Evolutionary conservation across 2,329 filamentous ascomycete species (phyloP).

Genomic region (Epichloe sp.): DNA sequence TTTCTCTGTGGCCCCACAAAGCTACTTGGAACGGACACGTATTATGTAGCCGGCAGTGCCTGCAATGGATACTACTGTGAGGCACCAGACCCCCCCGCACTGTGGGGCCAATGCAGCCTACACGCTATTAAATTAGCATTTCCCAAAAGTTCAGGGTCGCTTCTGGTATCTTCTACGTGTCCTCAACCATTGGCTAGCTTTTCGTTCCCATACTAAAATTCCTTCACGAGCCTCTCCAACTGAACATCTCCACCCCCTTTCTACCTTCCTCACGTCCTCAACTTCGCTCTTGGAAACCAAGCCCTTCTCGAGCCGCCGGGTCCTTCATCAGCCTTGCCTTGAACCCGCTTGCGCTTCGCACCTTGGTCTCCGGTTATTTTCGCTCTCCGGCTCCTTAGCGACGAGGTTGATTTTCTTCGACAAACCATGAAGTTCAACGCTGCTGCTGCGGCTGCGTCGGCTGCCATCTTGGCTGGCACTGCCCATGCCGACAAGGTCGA

Average conservation of each 20-base stretch:
- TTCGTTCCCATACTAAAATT: background rate
- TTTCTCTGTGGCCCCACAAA: background rate
- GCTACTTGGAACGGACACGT: too few species aligned
- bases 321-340: slow-evolving; percentile 5
- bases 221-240: slow-evolving; percentile 6
- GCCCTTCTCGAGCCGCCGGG: slow-evolving; percentile 17
- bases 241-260: slow-evolving; percentile 10
- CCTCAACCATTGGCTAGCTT: slow-evolving; percentile 11
- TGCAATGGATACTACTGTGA: too few species aligned
- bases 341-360: slow-evolving; percentile 13
- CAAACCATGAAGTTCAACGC: slow-evolving; percentile 72
- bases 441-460: slow-evolving; percentile 62
- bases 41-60: too few species aligned
- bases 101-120: background rate
- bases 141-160: background rate
- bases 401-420: background rate
- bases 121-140: background rate
- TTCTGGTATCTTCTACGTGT: slow-evolving; percentile 5
- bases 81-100: too few species aligned
- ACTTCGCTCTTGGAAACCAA: slow-evolving; percentile 16
- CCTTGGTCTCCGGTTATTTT: slow-evolving; percentile 3
- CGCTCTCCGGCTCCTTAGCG: slow-evolving; percentile 32
- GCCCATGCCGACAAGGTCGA: slow-evolving; percentile 57
- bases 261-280: slow-evolving; percentile 9
- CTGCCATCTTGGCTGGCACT: slow-evolving; percentile 56